These are phyloP conservation scores for Colletotrichum truncatum DNA, from an alignment of 2,329 filamentous ascomycete species.

Conservation along the genomic window DNA sequence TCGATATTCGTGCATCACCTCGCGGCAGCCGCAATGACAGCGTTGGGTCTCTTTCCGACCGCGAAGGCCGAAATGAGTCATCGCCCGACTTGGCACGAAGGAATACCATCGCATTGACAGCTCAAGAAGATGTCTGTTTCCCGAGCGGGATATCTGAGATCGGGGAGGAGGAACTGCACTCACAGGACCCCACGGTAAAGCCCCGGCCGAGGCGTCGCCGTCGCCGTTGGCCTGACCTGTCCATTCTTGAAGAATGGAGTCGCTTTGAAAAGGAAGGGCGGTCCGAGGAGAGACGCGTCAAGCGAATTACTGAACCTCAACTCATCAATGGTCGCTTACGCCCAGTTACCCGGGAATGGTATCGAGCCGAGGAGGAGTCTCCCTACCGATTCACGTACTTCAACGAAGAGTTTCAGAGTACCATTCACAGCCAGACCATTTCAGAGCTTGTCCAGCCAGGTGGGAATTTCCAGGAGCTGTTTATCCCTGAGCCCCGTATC, in stretches of 20 bases:
- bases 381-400: constrained; percentile 99
- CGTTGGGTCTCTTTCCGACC: constrained; percentile 41
- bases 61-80: constrained; percentile 28
- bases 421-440: constrained; percentile 95
- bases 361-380: constrained; percentile 85
- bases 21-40: constrained; percentile 38
- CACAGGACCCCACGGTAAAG: constrained; percentile 46
- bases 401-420: constrained; percentile 95
- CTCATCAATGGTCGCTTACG: constrained; percentile 90
- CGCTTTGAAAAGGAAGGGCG: constrained; percentile 88
- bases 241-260: constrained; percentile 88
- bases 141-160: constrained; percentile 83
- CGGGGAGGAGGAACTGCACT: constrained; percentile 75
- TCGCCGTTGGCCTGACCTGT: constrained; percentile 86
- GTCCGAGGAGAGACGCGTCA: constrained; percentile 83
- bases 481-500: constrained; percentile 85
- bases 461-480: constrained; percentile 85
- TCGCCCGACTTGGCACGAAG: constrained; percentile 48
- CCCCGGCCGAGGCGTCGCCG: constrained; percentile 57
- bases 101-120: constrained; percentile 69
- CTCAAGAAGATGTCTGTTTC: constrained; percentile 92
- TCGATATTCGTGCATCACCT: constrained; percentile 49
- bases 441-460: constrained; percentile 91
- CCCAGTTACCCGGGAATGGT: constrained; percentile 84
- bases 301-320: constrained; percentile 93